phyloP scores from a whole-genome alignment of 768 basidiomycete genomes.

The Hirschioporus abietinus region DNA sequence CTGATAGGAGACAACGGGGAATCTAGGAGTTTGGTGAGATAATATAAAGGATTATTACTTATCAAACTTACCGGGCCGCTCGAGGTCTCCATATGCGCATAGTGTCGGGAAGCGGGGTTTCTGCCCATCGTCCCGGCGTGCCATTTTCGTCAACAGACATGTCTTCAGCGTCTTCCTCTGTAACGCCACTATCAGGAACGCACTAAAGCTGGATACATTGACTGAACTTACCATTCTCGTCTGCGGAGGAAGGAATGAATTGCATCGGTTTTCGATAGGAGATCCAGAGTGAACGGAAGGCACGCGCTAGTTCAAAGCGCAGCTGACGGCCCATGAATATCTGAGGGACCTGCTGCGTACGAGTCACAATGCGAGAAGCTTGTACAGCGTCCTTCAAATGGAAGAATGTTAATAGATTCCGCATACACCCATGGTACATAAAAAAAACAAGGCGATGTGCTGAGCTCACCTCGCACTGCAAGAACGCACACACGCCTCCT shows the following conservation, averaged over 20 bases:
- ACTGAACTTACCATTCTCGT: not conserved
- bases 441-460: not conserved
- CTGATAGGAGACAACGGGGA: constrained; percentile 48
- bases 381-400: constrained; percentile 12
- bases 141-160: not conserved
- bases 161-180: not conserved
- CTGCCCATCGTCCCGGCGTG: not conserved
- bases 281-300: constrained; percentile 66
- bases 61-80: constrained; percentile 1
- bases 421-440: not conserved
- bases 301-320: constrained; percentile 75
- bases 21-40: constrained; percentile 19
- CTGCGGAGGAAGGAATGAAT: not conserved
- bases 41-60: not conserved
- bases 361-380: constrained; percentile 12
- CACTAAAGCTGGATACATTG: not conserved
- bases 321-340: constrained; percentile 68
- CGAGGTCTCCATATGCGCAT: constrained; percentile 4
- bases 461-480: constrained; percentile 69
- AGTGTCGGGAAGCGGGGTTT: not conserved
- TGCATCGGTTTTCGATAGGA: constrained; percentile 52
- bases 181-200: not conserved
- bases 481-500: constrained; percentile 79
- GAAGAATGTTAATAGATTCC: not conserved
- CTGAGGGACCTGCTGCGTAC: constrained; percentile 34